These are phyloP conservation scores for Neurospora sp. DNA, from an alignment of 495 filamentous ascomycete genomes.

Conservation along the genomic window DNA sequence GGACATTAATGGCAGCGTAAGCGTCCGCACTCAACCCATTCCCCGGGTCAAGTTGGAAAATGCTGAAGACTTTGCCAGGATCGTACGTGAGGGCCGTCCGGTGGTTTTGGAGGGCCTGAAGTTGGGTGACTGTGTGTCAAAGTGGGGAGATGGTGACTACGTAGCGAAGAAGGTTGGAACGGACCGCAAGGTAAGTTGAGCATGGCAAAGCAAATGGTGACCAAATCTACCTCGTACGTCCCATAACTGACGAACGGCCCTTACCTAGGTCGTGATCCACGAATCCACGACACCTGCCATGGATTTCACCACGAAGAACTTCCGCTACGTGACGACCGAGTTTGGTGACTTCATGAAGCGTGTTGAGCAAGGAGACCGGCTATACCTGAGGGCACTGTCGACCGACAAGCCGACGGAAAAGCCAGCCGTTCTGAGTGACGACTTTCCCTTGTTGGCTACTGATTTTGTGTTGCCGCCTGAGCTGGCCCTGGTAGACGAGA, in stretches of 20 bases:
- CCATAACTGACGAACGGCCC: background rate
- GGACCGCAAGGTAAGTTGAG: conserved; percentile 48
- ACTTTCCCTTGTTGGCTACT: conserved; percentile 58
- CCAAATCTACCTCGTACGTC: background rate
- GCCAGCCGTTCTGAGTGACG: conserved; percentile 54
- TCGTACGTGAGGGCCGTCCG: conserved; percentile 51
- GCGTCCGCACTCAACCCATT: conserved; percentile 24
- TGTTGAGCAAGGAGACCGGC: conserved; percentile 45
- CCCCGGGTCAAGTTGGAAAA: conserved; percentile 41
- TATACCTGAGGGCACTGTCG: conserved; percentile 73
- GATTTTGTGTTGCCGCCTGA: conserved; percentile 65
- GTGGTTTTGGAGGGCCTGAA: conserved; percentile 54
- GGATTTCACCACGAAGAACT: conserved; percentile 79
- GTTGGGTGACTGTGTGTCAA: conserved; percentile 54
- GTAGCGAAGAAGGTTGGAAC: conserved; percentile 53
- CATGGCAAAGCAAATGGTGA: background rate
- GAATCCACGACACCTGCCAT: conserved; percentile 52
- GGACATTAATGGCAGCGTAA: background rate
- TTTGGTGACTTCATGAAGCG: conserved; percentile 61
- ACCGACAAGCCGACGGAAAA: conserved; percentile 53
- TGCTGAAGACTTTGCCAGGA: conserved; percentile 38
- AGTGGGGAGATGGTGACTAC: conserved; percentile 58
- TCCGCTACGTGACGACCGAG: conserved; percentile 56
- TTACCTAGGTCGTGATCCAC: conserved; percentile 56
- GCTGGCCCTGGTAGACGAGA: conserved; percentile 46